Evolutionary conservation across 2,329 filamentous ascomycete species (phyloP).

Genomic region (Neonectria coccinea): DNA sequence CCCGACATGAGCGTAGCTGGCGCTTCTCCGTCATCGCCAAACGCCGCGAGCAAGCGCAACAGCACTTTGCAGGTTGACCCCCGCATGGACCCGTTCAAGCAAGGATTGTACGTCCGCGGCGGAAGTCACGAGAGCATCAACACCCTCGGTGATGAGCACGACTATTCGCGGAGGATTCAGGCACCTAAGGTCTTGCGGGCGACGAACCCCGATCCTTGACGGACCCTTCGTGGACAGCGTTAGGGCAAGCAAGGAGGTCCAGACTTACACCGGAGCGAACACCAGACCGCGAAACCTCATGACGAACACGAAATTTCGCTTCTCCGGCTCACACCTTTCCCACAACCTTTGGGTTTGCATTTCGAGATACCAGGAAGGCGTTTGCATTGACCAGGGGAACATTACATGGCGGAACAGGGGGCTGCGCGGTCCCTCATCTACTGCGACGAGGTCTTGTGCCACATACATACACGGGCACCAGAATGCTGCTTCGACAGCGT

Average conservation of each 20-base stretch:
- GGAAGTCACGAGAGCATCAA: slow-evolving; percentile 73
- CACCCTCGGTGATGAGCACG: slow-evolving; percentile 73
- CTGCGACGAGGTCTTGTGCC: slow-evolving; percentile 24
- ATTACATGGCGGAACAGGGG: slow-evolving; percentile 39
- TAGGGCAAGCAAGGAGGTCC: slow-evolving; percentile 20
- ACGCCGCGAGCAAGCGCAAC: slow-evolving; percentile 61
- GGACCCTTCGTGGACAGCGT: slow-evolving; percentile 27
- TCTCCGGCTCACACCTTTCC: slow-evolving; percentile 39
- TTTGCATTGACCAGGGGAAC: slow-evolving; percentile 46
- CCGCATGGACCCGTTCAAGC: slow-evolving; percentile 71
- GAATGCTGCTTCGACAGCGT: slow-evolving; percentile 32
- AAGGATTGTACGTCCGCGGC: slow-evolving; percentile 67
- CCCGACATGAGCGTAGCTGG: slow-evolving; percentile 55
- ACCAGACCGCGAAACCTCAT: slow-evolving; percentile 44
- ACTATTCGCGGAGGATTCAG: slow-evolving; percentile 72
- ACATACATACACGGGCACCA: slow-evolving; percentile 38
- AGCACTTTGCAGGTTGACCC: slow-evolving; percentile 70
- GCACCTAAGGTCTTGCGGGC: slow-evolving; percentile 69
- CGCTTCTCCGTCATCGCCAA: slow-evolving; percentile 48
- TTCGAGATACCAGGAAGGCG: slow-evolving; percentile 56
- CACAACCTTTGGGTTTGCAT: slow-evolving; percentile 46
- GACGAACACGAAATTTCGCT: slow-evolving; percentile 50
- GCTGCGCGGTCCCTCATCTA: slow-evolving; percentile 27
- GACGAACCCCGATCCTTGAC: slow-evolving; percentile 68
- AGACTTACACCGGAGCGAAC: slow-evolving; percentile 34